phyloP scores from a whole-genome alignment of 2,329 filamentous ascomycete species.

The Sporothrix brasiliensis region DNA sequence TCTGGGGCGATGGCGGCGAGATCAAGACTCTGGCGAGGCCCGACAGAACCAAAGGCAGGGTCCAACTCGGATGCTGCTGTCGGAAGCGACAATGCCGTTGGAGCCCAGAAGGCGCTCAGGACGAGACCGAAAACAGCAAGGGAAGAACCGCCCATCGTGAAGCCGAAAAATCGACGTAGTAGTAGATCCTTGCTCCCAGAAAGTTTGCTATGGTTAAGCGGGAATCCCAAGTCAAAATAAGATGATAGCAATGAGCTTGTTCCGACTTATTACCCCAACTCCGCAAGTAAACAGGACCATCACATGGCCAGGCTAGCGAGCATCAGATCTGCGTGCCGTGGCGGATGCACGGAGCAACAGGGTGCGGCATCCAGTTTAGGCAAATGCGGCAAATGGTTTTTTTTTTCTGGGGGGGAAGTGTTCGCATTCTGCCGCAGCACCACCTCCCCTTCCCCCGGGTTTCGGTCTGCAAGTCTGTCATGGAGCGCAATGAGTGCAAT shows the following conservation, averaged over 20 bases:
- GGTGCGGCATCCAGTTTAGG: constrained; percentile 26
- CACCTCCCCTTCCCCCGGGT: background rate
- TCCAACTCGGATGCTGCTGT: background rate
- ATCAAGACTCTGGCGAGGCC: constrained; percentile 12
- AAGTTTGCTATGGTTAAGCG: too few relatives aligned
- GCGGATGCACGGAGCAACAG: background rate
- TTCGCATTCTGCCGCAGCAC: background rate
- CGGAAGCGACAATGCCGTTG: constrained; percentile 11
- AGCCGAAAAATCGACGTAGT: background rate
- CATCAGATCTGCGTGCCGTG: constrained; percentile 9
- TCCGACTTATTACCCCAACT: too few relatives aligned
- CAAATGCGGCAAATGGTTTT: background rate
- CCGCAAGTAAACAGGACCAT: background rate
- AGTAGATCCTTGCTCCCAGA: too few relatives aligned
- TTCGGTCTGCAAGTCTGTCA: constrained; percentile 16
- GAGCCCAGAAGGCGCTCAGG: background rate
- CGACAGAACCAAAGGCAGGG: background rate
- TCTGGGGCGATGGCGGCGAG: background rate
- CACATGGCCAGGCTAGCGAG: background rate
- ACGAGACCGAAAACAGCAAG: constrained; percentile 2
- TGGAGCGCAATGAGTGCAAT: background rate
- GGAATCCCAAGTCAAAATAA: background rate
- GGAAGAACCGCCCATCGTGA: background rate
- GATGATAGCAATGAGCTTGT: too few relatives aligned
- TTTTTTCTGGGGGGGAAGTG: background rate